These are phyloP conservation scores for Tolypocladium endophyticum DNA, from an alignment of 2,329 filamentous ascomycete species.

Conservation along the genomic window DNA sequence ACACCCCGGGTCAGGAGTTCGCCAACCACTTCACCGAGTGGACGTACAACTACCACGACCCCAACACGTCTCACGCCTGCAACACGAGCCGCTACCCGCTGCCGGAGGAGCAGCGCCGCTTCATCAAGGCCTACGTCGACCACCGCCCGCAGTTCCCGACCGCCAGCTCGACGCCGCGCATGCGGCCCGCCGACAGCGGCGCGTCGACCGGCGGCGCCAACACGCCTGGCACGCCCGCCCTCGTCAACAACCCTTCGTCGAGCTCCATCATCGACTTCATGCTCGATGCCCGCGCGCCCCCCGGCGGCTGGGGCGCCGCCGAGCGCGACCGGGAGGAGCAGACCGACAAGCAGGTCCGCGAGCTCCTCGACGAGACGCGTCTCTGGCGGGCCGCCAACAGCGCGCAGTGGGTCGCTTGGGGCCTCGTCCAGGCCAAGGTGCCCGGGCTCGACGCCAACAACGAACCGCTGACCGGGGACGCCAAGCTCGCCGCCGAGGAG, in stretches of 20 bases:
- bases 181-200: slow-evolving; percentile 32
- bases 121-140: slow-evolving; percentile 76
- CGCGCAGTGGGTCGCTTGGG: slow-evolving; percentile 91
- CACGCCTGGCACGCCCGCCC: slow-evolving; percentile 19
- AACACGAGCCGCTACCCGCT: slow-evolving; percentile 63
- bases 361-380: slow-evolving; percentile 66
- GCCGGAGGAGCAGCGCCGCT: slow-evolving; percentile 69
- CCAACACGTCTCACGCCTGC: slow-evolving; percentile 53
- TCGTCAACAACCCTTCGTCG: slow-evolving; percentile 26
- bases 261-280: slow-evolving; percentile 61
- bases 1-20: slow-evolving; percentile 78
- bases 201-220: slow-evolving; percentile 8
- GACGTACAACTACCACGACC: slow-evolving; percentile 94
- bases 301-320: slow-evolving; percentile 36
- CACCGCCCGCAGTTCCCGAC: slow-evolving; percentile 62
- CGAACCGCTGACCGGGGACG: slow-evolving; percentile 25
- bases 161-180: slow-evolving; percentile 38
- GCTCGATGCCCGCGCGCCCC: slow-evolving; percentile 61
- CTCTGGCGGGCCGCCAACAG: slow-evolving; percentile 85
- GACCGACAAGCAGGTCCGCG: slow-evolving; percentile 56
- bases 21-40: slow-evolving; percentile 98
- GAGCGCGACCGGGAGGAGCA: slow-evolving; percentile 53
- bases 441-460: slow-evolving; percentile 49
- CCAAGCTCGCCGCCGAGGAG: slow-evolving; percentile 27
- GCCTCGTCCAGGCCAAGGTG: slow-evolving; percentile 87